Percentiles rank a stretch among this genome's conserved stretches.
phyloP scores from a whole-genome alignment of 2,329 filamentous ascomycete genomes.

The Sarocladiaceae sp. region DNA sequence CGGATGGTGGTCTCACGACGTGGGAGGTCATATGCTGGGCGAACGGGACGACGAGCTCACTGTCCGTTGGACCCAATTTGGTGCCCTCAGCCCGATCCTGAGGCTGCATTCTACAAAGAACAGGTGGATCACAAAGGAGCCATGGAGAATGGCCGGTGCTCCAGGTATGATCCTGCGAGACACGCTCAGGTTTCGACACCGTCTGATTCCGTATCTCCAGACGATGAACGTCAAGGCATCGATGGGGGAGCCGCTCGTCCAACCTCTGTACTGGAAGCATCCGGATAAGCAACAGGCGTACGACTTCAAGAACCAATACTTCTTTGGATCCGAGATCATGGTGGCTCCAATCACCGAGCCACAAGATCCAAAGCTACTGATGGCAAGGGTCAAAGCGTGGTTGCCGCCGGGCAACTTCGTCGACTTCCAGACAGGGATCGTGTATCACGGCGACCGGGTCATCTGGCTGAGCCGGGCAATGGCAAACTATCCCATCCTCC shows the following conservation, averaged over 20 bases:
- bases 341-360: constrained; percentile 53
- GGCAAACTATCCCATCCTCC: constrained; percentile 48
- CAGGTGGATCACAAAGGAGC: constrained; percentile 57
- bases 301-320: constrained; percentile 51
- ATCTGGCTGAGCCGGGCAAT: constrained; percentile 48
- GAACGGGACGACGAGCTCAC: constrained; percentile 53
- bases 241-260: constrained; percentile 46
- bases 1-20: constrained; percentile 66
- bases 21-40: constrained; percentile 59
- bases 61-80: constrained; percentile 58
- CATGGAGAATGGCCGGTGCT: constrained; percentile 51
- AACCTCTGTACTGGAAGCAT: constrained; percentile 61
- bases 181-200: constrained; percentile 51
- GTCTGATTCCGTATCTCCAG: constrained; percentile 57
- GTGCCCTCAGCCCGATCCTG: constrained; percentile 57
- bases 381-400: constrained; percentile 43
- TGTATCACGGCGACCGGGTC: constrained; percentile 53
- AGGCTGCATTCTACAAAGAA: constrained; percentile 56
- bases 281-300: constrained; percentile 51
- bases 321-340: constrained; percentile 53
- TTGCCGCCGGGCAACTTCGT: constrained; percentile 50
- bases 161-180: constrained; percentile 40
- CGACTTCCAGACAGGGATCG: constrained; percentile 53
- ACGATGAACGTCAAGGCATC: constrained; percentile 48
- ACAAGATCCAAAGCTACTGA: constrained; percentile 27